Conservation (phyloP, 257 asterid genomes). For the Solanum lignicaule region DNA sequence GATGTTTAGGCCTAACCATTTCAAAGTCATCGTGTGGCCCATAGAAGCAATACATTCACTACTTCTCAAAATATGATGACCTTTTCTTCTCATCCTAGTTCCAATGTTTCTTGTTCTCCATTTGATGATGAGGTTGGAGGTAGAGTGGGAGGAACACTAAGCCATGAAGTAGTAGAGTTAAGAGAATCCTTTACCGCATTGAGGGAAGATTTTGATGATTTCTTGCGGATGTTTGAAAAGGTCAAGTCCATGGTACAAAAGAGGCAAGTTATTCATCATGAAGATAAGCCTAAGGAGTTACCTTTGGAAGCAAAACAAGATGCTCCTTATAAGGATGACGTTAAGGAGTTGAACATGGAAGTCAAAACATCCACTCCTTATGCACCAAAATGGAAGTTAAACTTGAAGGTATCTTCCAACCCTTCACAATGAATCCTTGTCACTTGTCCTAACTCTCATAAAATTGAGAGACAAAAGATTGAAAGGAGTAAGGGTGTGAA, state of each 20-base stretch:
- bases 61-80: background rate
- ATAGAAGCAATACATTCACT: background rate
- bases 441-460: background rate
- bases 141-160: background rate
- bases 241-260: background rate
- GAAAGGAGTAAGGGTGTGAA: background rate
- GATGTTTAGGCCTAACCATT: background rate
- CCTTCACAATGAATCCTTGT: background rate
- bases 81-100: background rate
- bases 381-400: background rate
- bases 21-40: background rate
- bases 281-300: background rate
- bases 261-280: background rate
- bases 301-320: background rate
- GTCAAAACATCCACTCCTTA: background rate
- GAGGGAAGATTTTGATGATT: background rate
- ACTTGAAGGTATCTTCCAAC: background rate
- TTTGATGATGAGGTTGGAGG: background rate
- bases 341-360: too few species aligned
- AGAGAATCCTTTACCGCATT: background rate
- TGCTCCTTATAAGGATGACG: too few species aligned
- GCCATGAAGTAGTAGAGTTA: background rate
- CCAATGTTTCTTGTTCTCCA: background rate
- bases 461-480: background rate
- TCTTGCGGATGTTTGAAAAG: too few species aligned